Conservation (phyloP, 495 filamentous ascomycete genomes). For the Amniculicola lignicola region DNA sequence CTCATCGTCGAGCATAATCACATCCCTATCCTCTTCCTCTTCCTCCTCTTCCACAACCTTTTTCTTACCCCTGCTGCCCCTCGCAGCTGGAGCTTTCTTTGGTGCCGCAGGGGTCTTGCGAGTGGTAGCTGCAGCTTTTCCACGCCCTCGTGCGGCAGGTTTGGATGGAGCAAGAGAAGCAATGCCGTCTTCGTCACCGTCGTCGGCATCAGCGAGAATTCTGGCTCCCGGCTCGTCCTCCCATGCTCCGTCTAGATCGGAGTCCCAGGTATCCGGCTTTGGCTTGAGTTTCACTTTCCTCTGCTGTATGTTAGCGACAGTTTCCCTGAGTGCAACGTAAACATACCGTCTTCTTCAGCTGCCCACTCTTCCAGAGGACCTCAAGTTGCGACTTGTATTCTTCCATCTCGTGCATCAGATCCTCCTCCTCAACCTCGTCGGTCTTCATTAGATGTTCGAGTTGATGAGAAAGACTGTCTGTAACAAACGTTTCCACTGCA, state of each 20-base stretch:
- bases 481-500: slow-evolving; percentile 85
- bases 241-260: slow-evolving; percentile 81
- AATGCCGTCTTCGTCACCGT: slow-evolving; percentile 50
- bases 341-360: slow-evolving; percentile 54
- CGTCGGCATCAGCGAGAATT: slow-evolving; percentile 54
- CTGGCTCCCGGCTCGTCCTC: slow-evolving; percentile 71
- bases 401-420: slow-evolving; percentile 39
- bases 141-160: slow-evolving; percentile 48
- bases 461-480: slow-evolving; percentile 71
- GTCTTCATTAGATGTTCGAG: slow-evolving; percentile 67
- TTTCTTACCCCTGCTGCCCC: slow-evolving; percentile 44
- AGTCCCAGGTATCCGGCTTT: slow-evolving; percentile 79
- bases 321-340: not conserved
- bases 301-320: slow-evolving; percentile 29
- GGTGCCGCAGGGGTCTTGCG: slow-evolving; percentile 44
- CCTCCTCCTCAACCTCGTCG: slow-evolving; percentile 59
- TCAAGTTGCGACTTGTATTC: slow-evolving; percentile 24
- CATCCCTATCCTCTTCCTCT: slow-evolving; percentile 38
- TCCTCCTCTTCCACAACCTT: slow-evolving; percentile 49
- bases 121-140: slow-evolving; percentile 44
- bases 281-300: slow-evolving; percentile 65
- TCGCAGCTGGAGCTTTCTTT: slow-evolving; percentile 40
- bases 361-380: slow-evolving; percentile 63
- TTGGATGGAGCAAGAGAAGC: slow-evolving; percentile 35
- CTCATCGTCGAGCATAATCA: slow-evolving; percentile 54